Percentiles rank a stretch among this genome's conserved stretches.
Evolutionary conservation across 1,139 yeast species (phyloP).

Genomic region (Candida sanyaensis): DNA sequence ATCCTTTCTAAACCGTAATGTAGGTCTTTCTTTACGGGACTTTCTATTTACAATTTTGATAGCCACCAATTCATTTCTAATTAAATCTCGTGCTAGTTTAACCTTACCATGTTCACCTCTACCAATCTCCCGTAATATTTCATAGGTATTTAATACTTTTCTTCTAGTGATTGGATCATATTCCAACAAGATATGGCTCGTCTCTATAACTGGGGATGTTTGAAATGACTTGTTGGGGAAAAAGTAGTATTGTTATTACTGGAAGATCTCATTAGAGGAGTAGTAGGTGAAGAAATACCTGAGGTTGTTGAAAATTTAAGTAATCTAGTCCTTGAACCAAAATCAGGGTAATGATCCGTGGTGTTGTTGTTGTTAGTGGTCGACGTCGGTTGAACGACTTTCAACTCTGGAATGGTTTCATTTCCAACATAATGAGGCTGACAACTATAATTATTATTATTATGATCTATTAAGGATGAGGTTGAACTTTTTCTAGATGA

Average conservation of each 20-base stretch:
- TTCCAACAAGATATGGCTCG: conserved; percentile 76
- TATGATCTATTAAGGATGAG: conserved; percentile 13
- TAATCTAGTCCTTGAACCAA: not conserved
- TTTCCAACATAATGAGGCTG: not conserved
- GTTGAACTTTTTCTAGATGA: conserved; percentile 20
- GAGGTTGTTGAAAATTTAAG: not conserved
- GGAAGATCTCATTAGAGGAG: not conserved
- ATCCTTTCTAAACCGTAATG: conserved; percentile 48
- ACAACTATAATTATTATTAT: not conserved
- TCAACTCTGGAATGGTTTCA: conserved; percentile 2
- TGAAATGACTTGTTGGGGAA: conserved; percentile 11
- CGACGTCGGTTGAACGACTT: not conserved
- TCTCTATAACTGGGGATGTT: conserved; percentile 65
- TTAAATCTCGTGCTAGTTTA: conserved; percentile 78
- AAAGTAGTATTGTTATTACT: conserved; percentile 1
- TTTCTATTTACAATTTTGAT: conserved; percentile 88
- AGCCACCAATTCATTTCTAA: conserved; percentile 76
- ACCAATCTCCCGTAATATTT: conserved; percentile 84
- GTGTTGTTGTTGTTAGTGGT: not conserved
- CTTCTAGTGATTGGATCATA: conserved; percentile 88
- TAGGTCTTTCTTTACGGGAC: conserved; percentile 54
- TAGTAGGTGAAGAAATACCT: not conserved
- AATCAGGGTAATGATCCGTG: not conserved
- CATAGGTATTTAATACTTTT: conserved; percentile 86
- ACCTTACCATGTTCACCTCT: conserved; percentile 98